Evolutionary conservation across 176 grass and related monocot genomes (phyloP).

Genomic region (Oryza longistaminata): DNA sequence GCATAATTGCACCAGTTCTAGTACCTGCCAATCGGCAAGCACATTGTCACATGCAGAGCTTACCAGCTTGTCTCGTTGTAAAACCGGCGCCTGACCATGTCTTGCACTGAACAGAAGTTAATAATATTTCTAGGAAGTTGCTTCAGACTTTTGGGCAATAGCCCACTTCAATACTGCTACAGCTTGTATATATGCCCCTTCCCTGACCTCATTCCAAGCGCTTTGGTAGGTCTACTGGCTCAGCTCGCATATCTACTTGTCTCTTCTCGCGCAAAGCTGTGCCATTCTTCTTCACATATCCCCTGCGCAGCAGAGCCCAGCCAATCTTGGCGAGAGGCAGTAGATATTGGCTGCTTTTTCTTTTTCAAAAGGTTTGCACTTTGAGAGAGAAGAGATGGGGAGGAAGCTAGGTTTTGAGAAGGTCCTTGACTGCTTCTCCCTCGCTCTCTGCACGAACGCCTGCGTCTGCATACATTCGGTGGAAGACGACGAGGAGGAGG

Average conservation of each 20-base stretch:
- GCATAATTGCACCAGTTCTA: constrained; percentile 25
- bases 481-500: constrained; percentile 61
- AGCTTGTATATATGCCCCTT: constrained; percentile 27
- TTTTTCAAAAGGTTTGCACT: constrained; percentile 21
- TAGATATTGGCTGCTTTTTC: background rate
- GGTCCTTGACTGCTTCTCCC: constrained; percentile 83
- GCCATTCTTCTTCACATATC: background rate
- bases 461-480: constrained; percentile 62
- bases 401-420: constrained; percentile 63
- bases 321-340: background rate
- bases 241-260: constrained; percentile 35
- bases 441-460: constrained; percentile 55
- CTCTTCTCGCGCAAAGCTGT: constrained; percentile 32
- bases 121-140: constrained; percentile 16
- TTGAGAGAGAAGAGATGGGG: constrained; percentile 33
- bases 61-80: constrained; percentile 30
- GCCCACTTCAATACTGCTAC: background rate
- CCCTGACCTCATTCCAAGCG: background rate
- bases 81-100: constrained; percentile 19
- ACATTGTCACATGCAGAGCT: constrained; percentile 62
- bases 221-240: constrained; percentile 36
- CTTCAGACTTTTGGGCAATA: constrained; percentile 25
- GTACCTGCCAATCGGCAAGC: constrained; percentile 36
- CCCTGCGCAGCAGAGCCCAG: constrained; percentile 3
- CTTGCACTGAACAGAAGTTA: constrained; percentile 21